These are phyloP conservation scores for Manihot esculenta DNA, from an alignment of 441 rosid genomes.

Conservation along the genomic window DNA sequence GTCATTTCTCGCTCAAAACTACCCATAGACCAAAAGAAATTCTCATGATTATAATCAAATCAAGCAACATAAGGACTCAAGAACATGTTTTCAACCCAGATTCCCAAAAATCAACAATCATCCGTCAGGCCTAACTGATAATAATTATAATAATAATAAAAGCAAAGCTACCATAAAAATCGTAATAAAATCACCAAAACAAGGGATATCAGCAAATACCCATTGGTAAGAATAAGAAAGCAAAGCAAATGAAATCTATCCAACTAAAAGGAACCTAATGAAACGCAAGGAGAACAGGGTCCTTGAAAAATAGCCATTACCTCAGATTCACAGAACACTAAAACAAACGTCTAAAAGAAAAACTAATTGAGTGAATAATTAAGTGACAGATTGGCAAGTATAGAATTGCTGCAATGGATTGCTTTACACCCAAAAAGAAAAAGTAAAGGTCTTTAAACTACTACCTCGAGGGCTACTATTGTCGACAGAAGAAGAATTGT, in stretches of 20 bases:
- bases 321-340: constrained; percentile 6
- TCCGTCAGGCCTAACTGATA: constrained; percentile 12
- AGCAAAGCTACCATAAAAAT: not conserved
- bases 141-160: too few species aligned
- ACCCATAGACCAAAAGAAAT: not conserved
- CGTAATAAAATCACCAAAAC: not conserved
- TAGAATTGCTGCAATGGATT: constrained; percentile 10
- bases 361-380: not conserved
- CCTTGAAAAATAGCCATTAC: too few species aligned
- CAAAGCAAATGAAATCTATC: not conserved
- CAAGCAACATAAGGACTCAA: not conserved
- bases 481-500: constrained; percentile 16
- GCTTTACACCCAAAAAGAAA: constrained; percentile 12
- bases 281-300: too few species aligned
- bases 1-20: not conserved
- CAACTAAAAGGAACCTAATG: too few species aligned
- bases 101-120: not conserved
- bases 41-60: not conserved
- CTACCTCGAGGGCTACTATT: constrained; percentile 29
- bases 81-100: not conserved
- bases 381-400: constrained; percentile 25
- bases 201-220: constrained; percentile 16
- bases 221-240: not conserved
- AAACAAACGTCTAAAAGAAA: not conserved
- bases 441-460: constrained; percentile 9